A percentile compares a stretch with the other conserved stretches of the same genome.
Evolutionary conservation across 2,329 filamentous ascomycete species (phyloP).

Genomic region (Pseudogymnoascus sp.): DNA sequence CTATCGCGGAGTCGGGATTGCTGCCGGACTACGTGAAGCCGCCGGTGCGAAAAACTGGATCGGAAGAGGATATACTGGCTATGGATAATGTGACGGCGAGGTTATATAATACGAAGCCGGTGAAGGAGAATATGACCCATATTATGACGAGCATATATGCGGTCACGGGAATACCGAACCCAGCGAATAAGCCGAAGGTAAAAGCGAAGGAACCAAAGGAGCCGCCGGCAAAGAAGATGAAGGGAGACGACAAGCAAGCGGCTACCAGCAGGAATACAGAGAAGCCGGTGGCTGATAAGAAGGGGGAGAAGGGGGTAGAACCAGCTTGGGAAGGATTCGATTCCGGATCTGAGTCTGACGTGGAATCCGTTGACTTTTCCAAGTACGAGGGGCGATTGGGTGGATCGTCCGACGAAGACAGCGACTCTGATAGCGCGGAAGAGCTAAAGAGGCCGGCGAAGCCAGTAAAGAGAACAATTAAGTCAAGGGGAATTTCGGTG

Average conservation of each 20-base stretch:
- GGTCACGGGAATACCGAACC: constrained; percentile 25
- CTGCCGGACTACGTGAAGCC: constrained; percentile 33
- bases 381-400: constrained; percentile 26
- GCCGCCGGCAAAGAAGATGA: neutral
- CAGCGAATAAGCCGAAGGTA: constrained; percentile 13
- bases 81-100: constrained; percentile 46
- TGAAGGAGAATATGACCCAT: constrained; percentile 41
- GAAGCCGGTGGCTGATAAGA: constrained; percentile 13
- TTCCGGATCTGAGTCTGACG: constrained; percentile 16
- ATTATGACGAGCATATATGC: constrained; percentile 27
- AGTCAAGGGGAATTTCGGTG: constrained; percentile 9
- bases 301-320: constrained; percentile 18
- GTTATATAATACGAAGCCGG: constrained; percentile 45
- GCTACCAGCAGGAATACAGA: neutral
- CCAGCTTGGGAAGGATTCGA: constrained; percentile 15
- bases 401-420: constrained; percentile 28
- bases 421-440: constrained; percentile 20
- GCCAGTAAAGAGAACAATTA: constrained; percentile 10
- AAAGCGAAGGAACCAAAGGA: neutral
- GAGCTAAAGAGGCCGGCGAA: constrained; percentile 15
- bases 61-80: constrained; percentile 28
- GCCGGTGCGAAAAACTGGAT: constrained; percentile 26
- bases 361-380: constrained; percentile 18
- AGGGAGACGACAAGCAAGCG: neutral
- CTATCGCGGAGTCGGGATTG: constrained; percentile 37